phyloP scores from a whole-genome alignment of 2,329 filamentous ascomycete species.

The Macrophomina phaseolina region DNA sequence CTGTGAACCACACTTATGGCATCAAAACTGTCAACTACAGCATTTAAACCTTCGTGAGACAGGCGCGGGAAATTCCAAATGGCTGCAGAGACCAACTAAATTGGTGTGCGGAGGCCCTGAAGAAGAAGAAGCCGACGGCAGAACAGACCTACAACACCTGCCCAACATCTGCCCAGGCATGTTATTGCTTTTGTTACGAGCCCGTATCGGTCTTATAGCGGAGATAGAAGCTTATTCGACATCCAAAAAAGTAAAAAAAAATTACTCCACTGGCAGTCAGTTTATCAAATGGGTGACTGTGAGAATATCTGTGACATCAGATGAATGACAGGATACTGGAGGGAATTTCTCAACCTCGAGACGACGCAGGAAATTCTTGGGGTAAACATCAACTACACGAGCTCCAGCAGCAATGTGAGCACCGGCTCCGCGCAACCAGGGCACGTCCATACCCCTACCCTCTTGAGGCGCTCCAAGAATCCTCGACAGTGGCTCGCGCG shows the following conservation, averaged over 20 bases:
- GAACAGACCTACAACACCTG: conserved; percentile 27
- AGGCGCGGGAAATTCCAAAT: conserved; percentile 51
- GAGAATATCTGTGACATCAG: not conserved
- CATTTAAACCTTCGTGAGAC: conserved; percentile 52
- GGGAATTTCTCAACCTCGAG: conserved; percentile 55
- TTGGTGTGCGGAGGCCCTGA: conserved; percentile 50
- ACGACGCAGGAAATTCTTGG: conserved; percentile 43
- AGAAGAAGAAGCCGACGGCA: conserved; percentile 41
- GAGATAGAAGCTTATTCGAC: conserved; percentile 59
- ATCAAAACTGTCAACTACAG: conserved; percentile 56
- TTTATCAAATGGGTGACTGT: not conserved
- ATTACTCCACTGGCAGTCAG: conserved; percentile 57
- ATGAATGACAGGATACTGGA: conserved; percentile 46
- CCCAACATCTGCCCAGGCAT: conserved; percentile 45
- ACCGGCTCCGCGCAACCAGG: conserved; percentile 53
- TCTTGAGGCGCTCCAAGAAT: conserved; percentile 57
- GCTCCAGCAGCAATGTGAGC: conserved; percentile 50
- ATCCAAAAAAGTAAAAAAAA: conserved; percentile 54
- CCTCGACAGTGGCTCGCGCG: conserved; percentile 61
- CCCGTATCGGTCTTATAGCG: conserved; percentile 33
- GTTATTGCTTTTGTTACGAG: conserved; percentile 38
- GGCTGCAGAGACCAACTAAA: conserved; percentile 60
- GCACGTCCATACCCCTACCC: conserved; percentile 54
- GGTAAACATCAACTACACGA: conserved; percentile 58
- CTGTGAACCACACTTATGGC: conserved; percentile 62